Evolutionary conservation across 108 stramenopile species (phyloP).

Genomic region (Fragilariopsis cylindrus): DNA sequence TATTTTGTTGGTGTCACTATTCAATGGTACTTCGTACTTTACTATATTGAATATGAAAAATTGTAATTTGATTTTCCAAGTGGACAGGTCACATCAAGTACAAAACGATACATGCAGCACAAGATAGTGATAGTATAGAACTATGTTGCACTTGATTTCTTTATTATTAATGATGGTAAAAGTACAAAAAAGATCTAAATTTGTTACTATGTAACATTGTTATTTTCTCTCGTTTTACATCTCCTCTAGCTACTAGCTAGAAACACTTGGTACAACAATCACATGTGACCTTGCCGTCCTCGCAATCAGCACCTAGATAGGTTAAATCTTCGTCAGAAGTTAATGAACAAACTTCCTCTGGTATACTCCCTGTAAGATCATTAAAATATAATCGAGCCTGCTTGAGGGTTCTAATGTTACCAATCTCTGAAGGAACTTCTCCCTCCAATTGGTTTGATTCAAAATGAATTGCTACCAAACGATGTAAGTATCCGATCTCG

Average conservation of each 20-base stretch:
- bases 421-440: constrained; percentile 32
- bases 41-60: too few relatives aligned
- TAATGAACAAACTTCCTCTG: constrained; percentile 26
- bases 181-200: too few relatives aligned
- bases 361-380: constrained; percentile 30
- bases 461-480: constrained; percentile 15
- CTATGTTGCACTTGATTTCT: too few relatives aligned
- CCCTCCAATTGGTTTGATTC: constrained; percentile 34
- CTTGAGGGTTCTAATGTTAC: constrained; percentile 7
- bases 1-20: too few relatives aligned
- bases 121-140: too few relatives aligned
- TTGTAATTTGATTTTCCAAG: too few relatives aligned
- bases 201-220: too few relatives aligned
- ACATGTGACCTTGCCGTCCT: constrained; percentile 4
- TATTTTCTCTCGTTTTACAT: too few relatives aligned
- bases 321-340: constrained; percentile 17
- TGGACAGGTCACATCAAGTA: too few relatives aligned
- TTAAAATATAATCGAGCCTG: constrained; percentile 25
- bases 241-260: not conserved
- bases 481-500: constrained; percentile 26
- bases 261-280: constrained; percentile 34
- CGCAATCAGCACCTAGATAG: constrained; percentile 25
- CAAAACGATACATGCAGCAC: too few relatives aligned
- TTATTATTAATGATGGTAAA: too few relatives aligned
- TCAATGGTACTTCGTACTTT: too few relatives aligned